Conservation (phyloP, 129 eudicot species). For the Lactuca saligna region DNA sequence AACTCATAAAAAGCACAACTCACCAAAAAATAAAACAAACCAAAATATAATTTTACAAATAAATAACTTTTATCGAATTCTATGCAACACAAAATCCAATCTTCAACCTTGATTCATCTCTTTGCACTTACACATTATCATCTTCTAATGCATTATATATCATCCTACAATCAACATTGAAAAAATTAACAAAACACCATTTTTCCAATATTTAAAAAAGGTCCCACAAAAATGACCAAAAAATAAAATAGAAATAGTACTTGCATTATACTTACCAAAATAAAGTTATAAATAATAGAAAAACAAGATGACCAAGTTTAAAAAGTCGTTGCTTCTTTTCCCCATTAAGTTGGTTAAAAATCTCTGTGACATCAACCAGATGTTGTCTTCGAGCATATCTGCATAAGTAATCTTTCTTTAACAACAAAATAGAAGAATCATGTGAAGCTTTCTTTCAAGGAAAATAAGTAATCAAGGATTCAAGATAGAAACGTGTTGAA, state of each 20-base stretch:
- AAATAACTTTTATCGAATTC: background rate
- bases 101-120: slow-evolving; percentile 1
- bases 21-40: background rate
- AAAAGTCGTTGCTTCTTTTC: slow-evolving; percentile 71
- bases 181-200: background rate
- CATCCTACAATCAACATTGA: slow-evolving; percentile 44
- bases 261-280: slow-evolving; percentile 78
- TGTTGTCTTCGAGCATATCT: slow-evolving; percentile 62
- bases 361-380: slow-evolving; percentile 83
- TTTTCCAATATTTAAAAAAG: too few relatives aligned
- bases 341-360: slow-evolving; percentile 67
- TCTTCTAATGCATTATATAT: slow-evolving; percentile 77
- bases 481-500: too few relatives aligned
- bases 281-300: slow-evolving; percentile 64
- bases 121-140: slow-evolving; percentile 40
- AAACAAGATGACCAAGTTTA: slow-evolving; percentile 62
- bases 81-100: background rate
- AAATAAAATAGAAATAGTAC: too few relatives aligned
- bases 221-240: too few relatives aligned
- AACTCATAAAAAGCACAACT: background rate
- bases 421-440: background rate
- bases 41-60: slow-evolving; percentile 6
- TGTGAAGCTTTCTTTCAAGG: background rate
- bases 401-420: background rate
- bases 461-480: background rate